Percentiles rank a stretch among this genome's conserved stretches.
phyloP scores from a whole-genome alignment of 1,284 basidiomycete species.

The Ceratobasidium sp. region DNA sequence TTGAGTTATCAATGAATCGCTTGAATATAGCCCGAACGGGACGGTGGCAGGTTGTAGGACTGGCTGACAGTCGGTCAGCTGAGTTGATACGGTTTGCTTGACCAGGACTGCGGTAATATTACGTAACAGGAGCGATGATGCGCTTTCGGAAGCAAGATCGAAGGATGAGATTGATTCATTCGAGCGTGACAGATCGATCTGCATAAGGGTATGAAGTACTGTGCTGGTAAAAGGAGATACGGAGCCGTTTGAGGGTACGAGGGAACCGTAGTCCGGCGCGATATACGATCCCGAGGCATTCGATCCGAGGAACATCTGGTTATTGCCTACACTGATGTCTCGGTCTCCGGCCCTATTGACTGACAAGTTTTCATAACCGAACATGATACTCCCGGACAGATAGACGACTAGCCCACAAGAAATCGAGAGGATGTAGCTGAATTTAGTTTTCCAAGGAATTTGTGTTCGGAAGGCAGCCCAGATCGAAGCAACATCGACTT shows the following conservation, averaged over 20 bases:
- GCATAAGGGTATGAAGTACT: not conserved
- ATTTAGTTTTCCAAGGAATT: not conserved
- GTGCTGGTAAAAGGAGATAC: not conserved
- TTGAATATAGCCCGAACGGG: not conserved
- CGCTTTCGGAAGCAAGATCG: not conserved
- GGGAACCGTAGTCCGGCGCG: slow-evolving; percentile 10
- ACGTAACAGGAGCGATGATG: not conserved
- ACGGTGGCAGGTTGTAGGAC: not conserved
- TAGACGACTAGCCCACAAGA: not conserved
- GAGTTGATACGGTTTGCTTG: not conserved
- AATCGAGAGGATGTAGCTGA: not conserved
- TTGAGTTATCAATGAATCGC: not conserved
- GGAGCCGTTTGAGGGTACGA: not conserved
- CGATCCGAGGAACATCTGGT: slow-evolving; percentile 9
- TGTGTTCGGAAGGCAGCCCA: not conserved
- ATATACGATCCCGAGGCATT: slow-evolving; percentile 4
- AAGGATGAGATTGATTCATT: not conserved
- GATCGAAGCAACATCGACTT: not conserved
- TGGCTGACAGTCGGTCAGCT: slow-evolving; percentile 4
- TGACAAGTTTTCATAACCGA: not conserved
- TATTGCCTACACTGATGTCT: not conserved
- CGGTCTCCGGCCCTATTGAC: not conserved
- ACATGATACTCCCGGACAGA: not conserved
- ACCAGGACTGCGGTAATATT: not conserved
- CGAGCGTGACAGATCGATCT: not conserved